Evolutionary conservation across 2,329 filamentous ascomycete genomes (phyloP).

Genomic region (Fusarium redolens): DNA sequence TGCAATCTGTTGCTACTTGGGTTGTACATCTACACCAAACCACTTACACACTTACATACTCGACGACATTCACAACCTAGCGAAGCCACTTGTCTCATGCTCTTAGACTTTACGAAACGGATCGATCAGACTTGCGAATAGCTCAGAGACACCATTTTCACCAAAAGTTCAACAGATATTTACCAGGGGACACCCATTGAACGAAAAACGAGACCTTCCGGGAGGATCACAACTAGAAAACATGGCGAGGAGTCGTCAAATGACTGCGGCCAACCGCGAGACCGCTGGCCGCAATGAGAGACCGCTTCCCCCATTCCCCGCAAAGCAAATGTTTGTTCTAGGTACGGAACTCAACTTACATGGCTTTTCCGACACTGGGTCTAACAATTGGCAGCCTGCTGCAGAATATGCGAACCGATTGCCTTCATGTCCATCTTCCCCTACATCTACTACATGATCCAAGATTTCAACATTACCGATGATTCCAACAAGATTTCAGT

Average conservation of each 20-base stretch:
- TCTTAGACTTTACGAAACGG: slow-evolving; percentile 5
- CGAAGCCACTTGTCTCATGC: slow-evolving; percentile 20
- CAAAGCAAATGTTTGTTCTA: slow-evolving; percentile 63
- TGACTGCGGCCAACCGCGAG: slow-evolving; percentile 39
- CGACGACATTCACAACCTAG: slow-evolving; percentile 20
- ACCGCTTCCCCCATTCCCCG: slow-evolving; percentile 51
- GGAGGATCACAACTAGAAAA: slow-evolving; percentile 29
- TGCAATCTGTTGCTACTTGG: slow-evolving; percentile 1
- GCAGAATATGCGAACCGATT: slow-evolving; percentile 97
- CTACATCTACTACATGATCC: slow-evolving; percentile 98
- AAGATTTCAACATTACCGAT: slow-evolving; percentile 87
- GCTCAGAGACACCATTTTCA: background rate
- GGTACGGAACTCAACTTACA: slow-evolving; percentile 50
- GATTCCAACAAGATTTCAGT: slow-evolving; percentile 85
- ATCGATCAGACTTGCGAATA: slow-evolving; percentile 20
- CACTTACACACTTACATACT: slow-evolving; percentile 1
- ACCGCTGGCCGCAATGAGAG: slow-evolving; percentile 38
- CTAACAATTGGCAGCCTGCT: slow-evolving; percentile 71
- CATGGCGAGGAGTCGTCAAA: slow-evolving; percentile 47
- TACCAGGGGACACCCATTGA: background rate
- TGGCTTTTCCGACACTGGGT: background rate
- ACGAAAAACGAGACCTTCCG: slow-evolving; percentile 4
- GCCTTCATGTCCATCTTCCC: slow-evolving; percentile 99
- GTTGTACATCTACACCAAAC: background rate
- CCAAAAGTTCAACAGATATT: background rate